phyloP scores from a whole-genome alignment of 805 yeast species.

The Lipomyces anomalus region DNA sequence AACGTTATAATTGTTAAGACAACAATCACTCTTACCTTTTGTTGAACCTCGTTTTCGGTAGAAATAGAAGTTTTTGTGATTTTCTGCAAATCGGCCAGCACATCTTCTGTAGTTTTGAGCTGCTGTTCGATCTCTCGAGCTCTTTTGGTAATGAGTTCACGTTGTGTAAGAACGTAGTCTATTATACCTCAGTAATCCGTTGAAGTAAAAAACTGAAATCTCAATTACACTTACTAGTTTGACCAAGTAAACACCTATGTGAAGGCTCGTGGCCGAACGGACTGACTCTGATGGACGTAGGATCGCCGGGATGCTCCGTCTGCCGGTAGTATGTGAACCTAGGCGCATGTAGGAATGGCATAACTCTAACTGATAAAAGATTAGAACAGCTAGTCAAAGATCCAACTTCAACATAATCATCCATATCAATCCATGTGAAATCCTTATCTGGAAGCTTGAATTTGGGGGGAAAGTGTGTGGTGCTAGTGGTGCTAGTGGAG shows the following conservation, averaged over 20 bases:
- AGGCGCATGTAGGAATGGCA: conserved; percentile 64
- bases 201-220: not conserved
- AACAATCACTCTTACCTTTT: conserved; percentile 9
- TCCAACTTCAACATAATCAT: conserved; percentile 68
- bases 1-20: too few species aligned
- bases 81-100: conserved; percentile 8
- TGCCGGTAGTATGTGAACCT: conserved; percentile 64
- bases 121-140: conserved; percentile 38
- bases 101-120: conserved; percentile 27
- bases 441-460: conserved; percentile 33
- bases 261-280: conserved; percentile 52
- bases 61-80: too few species aligned
- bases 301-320: conserved; percentile 38
- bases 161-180: conserved; percentile 54
- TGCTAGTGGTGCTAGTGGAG: conserved; percentile 23
- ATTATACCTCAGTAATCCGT: not conserved
- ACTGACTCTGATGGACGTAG: conserved; percentile 27
- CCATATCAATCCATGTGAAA: conserved; percentile 61
- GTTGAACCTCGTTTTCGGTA: conserved; percentile 11
- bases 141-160: conserved; percentile 40
- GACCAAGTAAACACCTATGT: conserved; percentile 53
- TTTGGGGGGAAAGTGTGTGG: conserved; percentile 27
- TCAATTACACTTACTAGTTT: conserved; percentile 9
- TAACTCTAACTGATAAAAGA: conserved; percentile 41
- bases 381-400: conserved; percentile 22